Evolutionary conservation across 169 alveolate species (phyloP).

Genomic region (Plasmodium reichenowi): DNA sequence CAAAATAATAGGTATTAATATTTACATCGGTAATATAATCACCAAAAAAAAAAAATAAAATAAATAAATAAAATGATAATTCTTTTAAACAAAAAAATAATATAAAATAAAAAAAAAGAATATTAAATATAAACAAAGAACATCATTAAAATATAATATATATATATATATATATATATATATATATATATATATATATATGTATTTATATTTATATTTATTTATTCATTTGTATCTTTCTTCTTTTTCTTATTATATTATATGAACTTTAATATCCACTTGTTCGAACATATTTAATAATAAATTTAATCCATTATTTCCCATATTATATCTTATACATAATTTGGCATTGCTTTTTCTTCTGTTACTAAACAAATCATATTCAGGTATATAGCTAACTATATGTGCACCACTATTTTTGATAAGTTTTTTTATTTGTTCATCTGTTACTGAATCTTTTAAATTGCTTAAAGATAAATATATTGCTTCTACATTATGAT

Average conservation of each 20-base stretch:
- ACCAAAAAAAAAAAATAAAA: too few species aligned
- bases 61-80: too few species aligned
- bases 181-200: too few species aligned
- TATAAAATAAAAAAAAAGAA: too few species aligned
- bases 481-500: constrained; percentile 37
- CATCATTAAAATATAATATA: neutral
- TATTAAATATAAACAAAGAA: too few species aligned
- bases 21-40: too few species aligned
- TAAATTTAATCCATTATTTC: constrained; percentile 32
- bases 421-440: constrained; percentile 40
- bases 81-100: too few species aligned
- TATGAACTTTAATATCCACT: constrained; percentile 24
- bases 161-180: neutral
- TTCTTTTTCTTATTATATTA: neutral
- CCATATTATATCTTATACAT: constrained; percentile 48
- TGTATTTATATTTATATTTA: too few species aligned
- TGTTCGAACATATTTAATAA: constrained; percentile 20
- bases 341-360: constrained; percentile 72
- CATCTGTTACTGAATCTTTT: constrained; percentile 61
- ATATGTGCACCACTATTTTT: constrained; percentile 45
- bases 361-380: constrained; percentile 43
- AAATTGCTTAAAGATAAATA: constrained; percentile 31
- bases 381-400: constrained; percentile 67
- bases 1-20: too few species aligned
- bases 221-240: neutral